These are phyloP conservation scores for Nicotiana undulata DNA, from an alignment of 257 asterid species.

Conservation along the genomic window DNA sequence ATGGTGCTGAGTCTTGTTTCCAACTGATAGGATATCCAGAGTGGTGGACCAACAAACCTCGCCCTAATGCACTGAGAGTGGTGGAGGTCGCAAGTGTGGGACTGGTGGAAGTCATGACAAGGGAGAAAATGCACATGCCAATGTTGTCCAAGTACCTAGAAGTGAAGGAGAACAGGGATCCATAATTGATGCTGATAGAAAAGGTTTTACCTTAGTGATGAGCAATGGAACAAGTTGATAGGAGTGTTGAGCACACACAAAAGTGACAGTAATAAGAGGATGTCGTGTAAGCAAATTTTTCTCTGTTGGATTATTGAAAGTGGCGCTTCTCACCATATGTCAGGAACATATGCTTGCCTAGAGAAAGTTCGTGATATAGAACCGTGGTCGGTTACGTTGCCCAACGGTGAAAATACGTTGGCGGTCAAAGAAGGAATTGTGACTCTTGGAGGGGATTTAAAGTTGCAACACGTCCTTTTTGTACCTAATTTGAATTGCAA, in stretches of 20 bases:
- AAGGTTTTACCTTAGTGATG: not conserved
- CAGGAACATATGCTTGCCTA: not conserved
- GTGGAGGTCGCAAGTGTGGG: not conserved
- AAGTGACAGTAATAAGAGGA: not conserved
- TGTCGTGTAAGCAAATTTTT: not conserved
- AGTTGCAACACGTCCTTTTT: too few species aligned
- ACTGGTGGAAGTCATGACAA: not conserved
- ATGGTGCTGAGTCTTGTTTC: not conserved
- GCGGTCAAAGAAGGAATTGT: not conserved
- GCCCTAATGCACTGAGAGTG: not conserved
- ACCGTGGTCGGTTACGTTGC: not conserved
- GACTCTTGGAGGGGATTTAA: too few species aligned
- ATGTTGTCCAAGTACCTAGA: not conserved
- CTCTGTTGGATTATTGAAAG: not conserved
- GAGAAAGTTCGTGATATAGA: not conserved
- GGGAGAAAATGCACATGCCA: not conserved
- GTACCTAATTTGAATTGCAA: too few species aligned
- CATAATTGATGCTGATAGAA: not conserved
- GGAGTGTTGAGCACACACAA: not conserved
- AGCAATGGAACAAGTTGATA: not conserved
- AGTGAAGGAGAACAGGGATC: not conserved
- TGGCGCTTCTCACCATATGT: not conserved
- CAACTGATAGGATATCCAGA: not conserved
- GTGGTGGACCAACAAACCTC: not conserved
- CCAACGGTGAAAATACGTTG: not conserved